These are phyloP conservation scores for Nakazawaea wickerhamii DNA, from an alignment of 805 yeast species.

Conservation along the genomic window DNA sequence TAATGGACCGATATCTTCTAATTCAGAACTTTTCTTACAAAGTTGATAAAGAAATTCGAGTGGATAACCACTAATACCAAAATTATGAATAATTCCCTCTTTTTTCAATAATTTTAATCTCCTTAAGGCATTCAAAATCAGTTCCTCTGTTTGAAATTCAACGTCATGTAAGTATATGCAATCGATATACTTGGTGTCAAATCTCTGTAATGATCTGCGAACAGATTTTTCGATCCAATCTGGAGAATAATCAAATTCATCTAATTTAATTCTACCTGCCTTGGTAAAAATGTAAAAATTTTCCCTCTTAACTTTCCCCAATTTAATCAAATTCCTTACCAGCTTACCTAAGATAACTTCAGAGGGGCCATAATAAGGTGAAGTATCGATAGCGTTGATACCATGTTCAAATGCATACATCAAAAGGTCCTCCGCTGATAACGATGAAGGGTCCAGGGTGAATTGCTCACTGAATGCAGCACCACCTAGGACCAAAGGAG, in stretches of 20 bases:
- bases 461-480: constrained; percentile 84
- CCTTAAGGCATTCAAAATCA: constrained; percentile 56
- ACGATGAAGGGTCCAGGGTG: constrained; percentile 55
- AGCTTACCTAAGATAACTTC: constrained; percentile 75
- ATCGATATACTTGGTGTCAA: constrained; percentile 67
- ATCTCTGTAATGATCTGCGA: constrained; percentile 57
- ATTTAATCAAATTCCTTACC: constrained; percentile 31
- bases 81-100: constrained; percentile 54
- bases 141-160: constrained; percentile 61
- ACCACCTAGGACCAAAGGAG: constrained; percentile 76
- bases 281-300: constrained; percentile 72
- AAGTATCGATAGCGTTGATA: constrained; percentile 76
- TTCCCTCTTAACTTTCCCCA: constrained; percentile 47
- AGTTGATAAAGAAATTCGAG: constrained; percentile 57
- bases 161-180: constrained; percentile 84
- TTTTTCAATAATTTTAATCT: constrained; percentile 55
- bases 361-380: constrained; percentile 91
- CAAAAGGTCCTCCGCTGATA: constrained; percentile 57
- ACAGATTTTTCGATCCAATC: constrained; percentile 58
- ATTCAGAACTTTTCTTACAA: constrained; percentile 32
- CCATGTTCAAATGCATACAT: constrained; percentile 60
- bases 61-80: constrained; percentile 89
- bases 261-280: constrained; percentile 68
- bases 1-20: constrained; percentile 48
- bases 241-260: constrained; percentile 72